Evolutionary conservation across 2,329 filamentous ascomycete genomes (phyloP).

Genomic region (Microdochium trichocladiopsis): DNA sequence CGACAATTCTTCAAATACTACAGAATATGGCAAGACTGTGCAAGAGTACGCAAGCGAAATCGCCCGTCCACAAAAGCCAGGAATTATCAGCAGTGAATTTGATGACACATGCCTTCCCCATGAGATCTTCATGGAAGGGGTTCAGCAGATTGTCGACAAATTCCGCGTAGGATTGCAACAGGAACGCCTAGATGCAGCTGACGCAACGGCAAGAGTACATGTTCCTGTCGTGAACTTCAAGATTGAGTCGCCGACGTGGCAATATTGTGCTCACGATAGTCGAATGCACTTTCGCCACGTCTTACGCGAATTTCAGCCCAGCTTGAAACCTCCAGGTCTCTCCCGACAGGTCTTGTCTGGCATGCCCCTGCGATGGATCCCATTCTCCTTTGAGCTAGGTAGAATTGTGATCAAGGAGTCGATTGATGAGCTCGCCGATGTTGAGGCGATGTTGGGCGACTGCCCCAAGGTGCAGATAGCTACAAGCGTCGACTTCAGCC

Average conservation of each 20-base stretch:
- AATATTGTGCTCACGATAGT: conserved; percentile 5
- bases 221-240: conserved; percentile 20
- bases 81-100: neutral
- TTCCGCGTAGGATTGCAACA: conserved; percentile 13
- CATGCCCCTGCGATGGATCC: neutral
- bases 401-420: neutral
- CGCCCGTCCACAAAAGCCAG: neutral
- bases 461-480: neutral
- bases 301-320: neutral
- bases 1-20: neutral
- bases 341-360: neutral
- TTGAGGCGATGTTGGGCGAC: neutral
- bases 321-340: neutral
- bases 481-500: neutral
- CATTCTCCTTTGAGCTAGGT: neutral
- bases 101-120: neutral
- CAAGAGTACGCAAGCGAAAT: neutral
- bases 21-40: neutral
- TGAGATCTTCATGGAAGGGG: conserved; percentile 7
- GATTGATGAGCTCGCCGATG: neutral
- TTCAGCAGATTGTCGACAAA: conserved; percentile 8
- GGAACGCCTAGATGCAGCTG: conserved; percentile 15
- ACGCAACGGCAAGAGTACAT: conserved; percentile 16
- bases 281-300: conserved; percentile 11
- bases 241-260: conserved; percentile 15